Percentiles rank a stretch among this genome's conserved stretches.
Evolutionary conservation across 2,329 filamentous ascomycete genomes (phyloP).

Genomic region (Ophiostoma piceae): DNA sequence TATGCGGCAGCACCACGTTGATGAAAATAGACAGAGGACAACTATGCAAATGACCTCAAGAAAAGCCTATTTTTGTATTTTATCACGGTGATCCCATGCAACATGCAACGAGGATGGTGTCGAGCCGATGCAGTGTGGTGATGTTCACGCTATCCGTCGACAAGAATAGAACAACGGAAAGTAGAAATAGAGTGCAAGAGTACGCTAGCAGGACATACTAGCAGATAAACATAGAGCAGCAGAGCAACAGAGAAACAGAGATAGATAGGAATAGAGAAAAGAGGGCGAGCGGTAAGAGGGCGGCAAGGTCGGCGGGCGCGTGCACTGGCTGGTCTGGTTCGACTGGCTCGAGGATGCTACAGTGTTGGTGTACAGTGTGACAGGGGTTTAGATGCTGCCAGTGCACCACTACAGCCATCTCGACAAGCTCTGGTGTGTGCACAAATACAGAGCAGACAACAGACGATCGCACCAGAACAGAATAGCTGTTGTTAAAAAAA

Average conservation of each 20-base stretch:
- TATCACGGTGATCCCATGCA: not conserved
- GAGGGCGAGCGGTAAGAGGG: not conserved
- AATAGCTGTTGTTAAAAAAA: constrained; percentile 16
- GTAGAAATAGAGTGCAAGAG: not conserved
- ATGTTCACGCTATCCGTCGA: constrained; percentile 5
- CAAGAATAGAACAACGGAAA: constrained; percentile 6
- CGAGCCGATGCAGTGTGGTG: not conserved
- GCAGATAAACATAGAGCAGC: not conserved
- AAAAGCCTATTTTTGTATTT: not conserved
- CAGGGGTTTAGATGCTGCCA: constrained; percentile 1
- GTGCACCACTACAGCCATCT: not conserved
- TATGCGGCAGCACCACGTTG: not conserved
- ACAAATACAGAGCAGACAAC: not conserved
- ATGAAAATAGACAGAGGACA: not conserved
- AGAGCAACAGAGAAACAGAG: not conserved
- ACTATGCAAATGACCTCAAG: not conserved
- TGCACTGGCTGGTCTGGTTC: not conserved
- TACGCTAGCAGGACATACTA: not conserved
- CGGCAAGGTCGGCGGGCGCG: constrained; percentile 9
- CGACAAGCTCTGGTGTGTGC: too few species aligned
- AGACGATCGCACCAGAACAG: constrained; percentile 1
- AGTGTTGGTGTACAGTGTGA: not conserved
- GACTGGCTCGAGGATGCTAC: not conserved
- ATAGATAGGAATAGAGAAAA: not conserved
- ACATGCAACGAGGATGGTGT: not conserved